Percentiles rank a stretch among this genome's conserved stretches.
phyloP scores from a whole-genome alignment of 441 rosid genomes.

The Croton laevigatus region DNA sequence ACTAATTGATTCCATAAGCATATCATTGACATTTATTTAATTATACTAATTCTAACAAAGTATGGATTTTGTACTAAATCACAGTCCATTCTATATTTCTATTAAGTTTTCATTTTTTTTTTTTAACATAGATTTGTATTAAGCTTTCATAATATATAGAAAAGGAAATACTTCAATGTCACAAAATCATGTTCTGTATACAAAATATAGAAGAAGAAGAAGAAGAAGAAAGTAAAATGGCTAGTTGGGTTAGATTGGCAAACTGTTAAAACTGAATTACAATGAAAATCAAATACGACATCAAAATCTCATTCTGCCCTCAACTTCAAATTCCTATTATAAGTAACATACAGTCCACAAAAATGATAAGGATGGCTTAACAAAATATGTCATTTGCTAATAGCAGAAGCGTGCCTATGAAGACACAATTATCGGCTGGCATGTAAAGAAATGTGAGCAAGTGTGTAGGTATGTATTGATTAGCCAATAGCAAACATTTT shows the following conservation, averaged over 20 bases:
- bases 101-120: too few species aligned
- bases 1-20: not conserved
- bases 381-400: not conserved
- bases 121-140: too few species aligned
- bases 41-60: too few species aligned
- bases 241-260: not conserved
- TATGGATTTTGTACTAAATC: too few species aligned
- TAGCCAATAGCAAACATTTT: slow-evolving; percentile 12
- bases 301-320: not conserved
- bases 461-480: not conserved
- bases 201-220: too few species aligned
- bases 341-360: not conserved
- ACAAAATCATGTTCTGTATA: too few species aligned
- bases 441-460: not conserved
- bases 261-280: too few species aligned
- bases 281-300: not conserved
- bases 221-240: not conserved
- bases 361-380: not conserved
- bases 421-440: not conserved
- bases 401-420: not conserved
- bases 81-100: too few species aligned
- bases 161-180: too few species aligned
- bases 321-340: not conserved
- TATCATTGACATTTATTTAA: too few species aligned
- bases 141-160: too few species aligned